These are phyloP conservation scores for Colletotrichum tanaceti DNA, from an alignment of 2,329 filamentous ascomycete species.

Conservation along the genomic window DNA sequence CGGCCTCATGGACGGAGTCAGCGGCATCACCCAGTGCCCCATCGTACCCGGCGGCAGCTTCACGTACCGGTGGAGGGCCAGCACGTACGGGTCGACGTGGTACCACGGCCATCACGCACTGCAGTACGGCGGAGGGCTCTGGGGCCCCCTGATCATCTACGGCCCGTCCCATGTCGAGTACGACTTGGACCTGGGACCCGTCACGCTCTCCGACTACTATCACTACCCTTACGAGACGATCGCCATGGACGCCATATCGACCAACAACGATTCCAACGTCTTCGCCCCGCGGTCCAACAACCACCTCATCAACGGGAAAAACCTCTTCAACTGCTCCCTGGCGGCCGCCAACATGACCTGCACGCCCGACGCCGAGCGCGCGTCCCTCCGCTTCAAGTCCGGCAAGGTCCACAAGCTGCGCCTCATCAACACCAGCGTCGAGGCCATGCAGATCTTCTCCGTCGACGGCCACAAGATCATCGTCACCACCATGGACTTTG, in stretches of 20 bases:
- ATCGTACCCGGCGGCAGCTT: conserved; percentile 63
- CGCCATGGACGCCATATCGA: conserved; percentile 60
- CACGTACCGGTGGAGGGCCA: conserved; percentile 68
- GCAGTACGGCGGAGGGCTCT: conserved; percentile 64
- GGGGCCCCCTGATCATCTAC: conserved; percentile 69
- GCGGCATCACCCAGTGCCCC: conserved; percentile 60
- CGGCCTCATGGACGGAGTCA: conserved; percentile 63
- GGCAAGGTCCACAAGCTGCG: conserved; percentile 36
- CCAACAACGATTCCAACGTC: conserved; percentile 55
- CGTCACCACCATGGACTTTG: conserved; percentile 31
- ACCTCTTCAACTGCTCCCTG: conserved; percentile 55
- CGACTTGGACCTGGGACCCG: conserved; percentile 67
- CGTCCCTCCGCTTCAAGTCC: conserved; percentile 26
- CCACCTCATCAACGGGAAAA: conserved; percentile 59
- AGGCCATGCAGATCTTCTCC: conserved; percentile 37
- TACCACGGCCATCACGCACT: conserved; percentile 69
- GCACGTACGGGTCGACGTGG: conserved; percentile 65
- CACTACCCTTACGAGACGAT: conserved; percentile 58
- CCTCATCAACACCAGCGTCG: conserved; percentile 36
- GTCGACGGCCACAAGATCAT: conserved; percentile 32
- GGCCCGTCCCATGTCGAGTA: conserved; percentile 64
- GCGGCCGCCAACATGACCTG: conserved; percentile 56
- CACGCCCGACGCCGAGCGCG: conserved; percentile 8
- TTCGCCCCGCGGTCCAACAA: conserved; percentile 49
- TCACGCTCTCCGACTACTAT: conserved; percentile 71